These are phyloP conservation scores for Beauveria australis DNA, from an alignment of 2,329 filamentous ascomycete species.

Conservation along the genomic window DNA sequence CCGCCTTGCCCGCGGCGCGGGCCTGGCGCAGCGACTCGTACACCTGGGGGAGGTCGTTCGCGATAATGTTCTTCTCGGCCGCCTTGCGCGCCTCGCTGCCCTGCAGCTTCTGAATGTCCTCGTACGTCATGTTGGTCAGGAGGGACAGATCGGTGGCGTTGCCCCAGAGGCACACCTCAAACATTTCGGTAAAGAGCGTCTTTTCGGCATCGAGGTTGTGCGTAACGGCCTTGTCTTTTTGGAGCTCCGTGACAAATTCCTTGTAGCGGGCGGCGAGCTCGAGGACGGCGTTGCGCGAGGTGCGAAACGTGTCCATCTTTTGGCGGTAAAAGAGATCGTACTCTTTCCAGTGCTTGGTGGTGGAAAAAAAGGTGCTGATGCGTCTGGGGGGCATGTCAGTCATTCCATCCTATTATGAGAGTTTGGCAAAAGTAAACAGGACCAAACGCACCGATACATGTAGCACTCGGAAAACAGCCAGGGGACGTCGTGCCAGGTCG, in stretches of 20 bases:
- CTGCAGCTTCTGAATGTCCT: constrained; percentile 95
- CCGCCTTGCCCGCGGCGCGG: constrained; percentile 52
- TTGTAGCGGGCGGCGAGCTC: constrained; percentile 75
- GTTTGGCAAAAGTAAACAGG: background rate
- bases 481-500: constrained; percentile 73
- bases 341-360: constrained; percentile 73
- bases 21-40: constrained; percentile 62
- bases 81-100: constrained; percentile 78
- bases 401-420: too few relatives aligned
- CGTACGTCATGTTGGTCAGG: constrained; percentile 81
- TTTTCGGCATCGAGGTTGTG: constrained; percentile 61
- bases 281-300: constrained; percentile 76
- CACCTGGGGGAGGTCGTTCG: constrained; percentile 71
- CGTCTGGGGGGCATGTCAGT: constrained; percentile 41
- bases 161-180: constrained; percentile 93
- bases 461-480: constrained; percentile 97
- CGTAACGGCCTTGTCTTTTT: constrained; percentile 41
- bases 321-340: constrained; percentile 88
- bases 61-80: constrained; percentile 83
- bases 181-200: constrained; percentile 83
- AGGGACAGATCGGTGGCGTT: constrained; percentile 93
- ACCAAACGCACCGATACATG: constrained; percentile 47
- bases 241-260: constrained; percentile 61
- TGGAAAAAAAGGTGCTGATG: constrained; percentile 68
- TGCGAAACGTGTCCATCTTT: constrained; percentile 87